phyloP scores from a whole-genome alignment of 2,329 filamentous ascomycete genomes.

The Sclerotiophoma versabilis region DNA sequence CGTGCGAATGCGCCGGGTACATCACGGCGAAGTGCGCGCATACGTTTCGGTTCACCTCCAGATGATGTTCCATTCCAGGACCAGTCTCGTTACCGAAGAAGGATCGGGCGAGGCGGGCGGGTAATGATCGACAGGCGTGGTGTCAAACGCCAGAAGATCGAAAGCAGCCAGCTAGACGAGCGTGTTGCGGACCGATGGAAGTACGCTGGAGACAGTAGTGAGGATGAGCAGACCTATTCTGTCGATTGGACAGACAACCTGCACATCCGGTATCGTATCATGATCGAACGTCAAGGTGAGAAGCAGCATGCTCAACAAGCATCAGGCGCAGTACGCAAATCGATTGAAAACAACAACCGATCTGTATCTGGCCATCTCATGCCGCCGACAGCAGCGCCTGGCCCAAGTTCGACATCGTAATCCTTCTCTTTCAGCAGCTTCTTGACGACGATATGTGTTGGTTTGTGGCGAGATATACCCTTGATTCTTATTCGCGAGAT shows the following conservation, averaged over 20 bases:
- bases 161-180: constrained; percentile 34
- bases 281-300: constrained; percentile 54
- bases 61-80: constrained; percentile 49
- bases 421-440: constrained; percentile 20
- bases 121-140: constrained; percentile 87
- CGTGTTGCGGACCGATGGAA: constrained; percentile 66
- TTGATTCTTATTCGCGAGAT: constrained; percentile 35
- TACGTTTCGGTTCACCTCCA: constrained; percentile 49
- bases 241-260: constrained; percentile 72
- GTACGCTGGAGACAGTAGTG: constrained; percentile 84
- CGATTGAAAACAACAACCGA: constrained; percentile 47
- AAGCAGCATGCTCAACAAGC: constrained; percentile 43
- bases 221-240: constrained; percentile 76
- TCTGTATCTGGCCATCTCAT: constrained; percentile 46
- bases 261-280: constrained; percentile 64
- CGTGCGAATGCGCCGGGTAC: constrained; percentile 37
- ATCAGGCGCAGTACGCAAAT: constrained; percentile 27
- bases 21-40: constrained; percentile 37
- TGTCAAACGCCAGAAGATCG: constrained; percentile 59
- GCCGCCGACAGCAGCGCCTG: constrained; percentile 34
- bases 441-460: constrained; percentile 30
- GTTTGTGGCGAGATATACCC: constrained; percentile 42
- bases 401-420: constrained; percentile 8
- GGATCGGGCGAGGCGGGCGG: constrained; percentile 83
- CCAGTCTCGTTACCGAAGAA: constrained; percentile 76